Evolutionary conservation across 1,284 basidiomycete species (phyloP), one percentile per base, ranked within the genome.

Genomic region (Pisolithus thermaeus): DNA sequence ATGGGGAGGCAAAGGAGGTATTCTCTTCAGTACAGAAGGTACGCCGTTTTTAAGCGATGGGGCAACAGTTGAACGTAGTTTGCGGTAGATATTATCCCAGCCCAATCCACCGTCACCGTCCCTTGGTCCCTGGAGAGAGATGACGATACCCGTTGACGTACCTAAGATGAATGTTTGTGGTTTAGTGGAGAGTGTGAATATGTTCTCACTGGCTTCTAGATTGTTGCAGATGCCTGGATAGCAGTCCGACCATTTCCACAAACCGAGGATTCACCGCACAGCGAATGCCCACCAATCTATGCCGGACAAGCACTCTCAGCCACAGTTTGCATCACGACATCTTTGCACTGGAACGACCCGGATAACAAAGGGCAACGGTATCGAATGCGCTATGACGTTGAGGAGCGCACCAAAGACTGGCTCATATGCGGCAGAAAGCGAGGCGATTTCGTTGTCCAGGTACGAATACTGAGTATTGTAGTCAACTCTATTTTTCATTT

Each of bases 91-190:
- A 8, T 49, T 71, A 22, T 56, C 58, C 6, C 46, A 41, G 36
- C 56, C 54, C 45, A 61, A 52, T 28, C 22, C 42, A 2, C 46
- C 50, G 11, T 53, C 51, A 39, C 52, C 51, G 16, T 52, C 50
- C 11, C 23, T 43, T 23, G 57, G 41, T 30, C 53, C 52, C 4
- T 92, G 89, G 87, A 75, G 80, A 46, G 78, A 84, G 56, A 79
- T 92, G 38, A 75, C 73, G 46, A 88, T 92, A 43, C 90, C 90
- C 12, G 84, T 93, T 3, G 91, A 92, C 61, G 74, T 93, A 41
- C 90, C 91, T 2, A 76, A 78, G 50, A 84, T 91, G 75, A 81
- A 84, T 62, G 90, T 89, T 53, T 68, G 83, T 72, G 11, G 37
- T 32, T 38, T 36, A 55, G 44, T 32, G 47, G 22, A 37, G 51